Conservation (phyloP, 495 filamentous ascomycete species). For the Xylaria nigripes region DNA sequence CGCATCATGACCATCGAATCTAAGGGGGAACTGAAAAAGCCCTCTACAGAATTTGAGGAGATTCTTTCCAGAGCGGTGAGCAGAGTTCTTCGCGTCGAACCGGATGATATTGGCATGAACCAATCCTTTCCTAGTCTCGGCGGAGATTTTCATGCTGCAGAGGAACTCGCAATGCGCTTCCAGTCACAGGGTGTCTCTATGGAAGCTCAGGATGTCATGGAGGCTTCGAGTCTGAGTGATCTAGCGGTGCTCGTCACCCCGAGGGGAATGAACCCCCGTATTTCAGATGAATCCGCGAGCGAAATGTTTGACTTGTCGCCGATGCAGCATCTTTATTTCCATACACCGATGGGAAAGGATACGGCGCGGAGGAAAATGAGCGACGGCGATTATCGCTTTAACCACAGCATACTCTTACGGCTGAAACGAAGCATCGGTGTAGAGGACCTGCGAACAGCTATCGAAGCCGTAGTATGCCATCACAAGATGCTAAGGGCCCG, state of each 20-base stretch:
- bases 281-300: slow-evolving; percentile 27
- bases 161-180: slow-evolving; percentile 30
- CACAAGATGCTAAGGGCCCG: slow-evolving; percentile 72
- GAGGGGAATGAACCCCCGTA: slow-evolving; percentile 4
- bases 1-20: slow-evolving; percentile 35
- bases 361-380: slow-evolving; percentile 28
- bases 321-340: slow-evolving; percentile 64
- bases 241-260: slow-evolving; percentile 27
- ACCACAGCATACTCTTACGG: slow-evolving; percentile 58
- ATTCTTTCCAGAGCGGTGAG: slow-evolving; percentile 32
- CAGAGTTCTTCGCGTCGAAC: slow-evolving; percentile 30
- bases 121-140: slow-evolving; percentile 36
- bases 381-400: slow-evolving; percentile 59
- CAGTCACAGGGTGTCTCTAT: slow-evolving; percentile 35
- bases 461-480: slow-evolving; percentile 51
- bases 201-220: slow-evolving; percentile 18
- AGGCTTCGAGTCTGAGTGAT: slow-evolving; percentile 20
- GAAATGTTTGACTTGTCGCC: slow-evolving; percentile 58
- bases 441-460: slow-evolving; percentile 41
- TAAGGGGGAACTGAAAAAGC: slow-evolving; percentile 27
- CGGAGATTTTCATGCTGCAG: slow-evolving; percentile 37
- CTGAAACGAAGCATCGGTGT: slow-evolving; percentile 43
- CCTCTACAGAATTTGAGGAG: slow-evolving; percentile 30
- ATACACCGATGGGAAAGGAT: slow-evolving; percentile 37
- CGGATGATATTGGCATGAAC: slow-evolving; percentile 35